phyloP scores from a whole-genome alignment of 768 basidiomycete species.

The Flagelloscypha sp. region DNA sequence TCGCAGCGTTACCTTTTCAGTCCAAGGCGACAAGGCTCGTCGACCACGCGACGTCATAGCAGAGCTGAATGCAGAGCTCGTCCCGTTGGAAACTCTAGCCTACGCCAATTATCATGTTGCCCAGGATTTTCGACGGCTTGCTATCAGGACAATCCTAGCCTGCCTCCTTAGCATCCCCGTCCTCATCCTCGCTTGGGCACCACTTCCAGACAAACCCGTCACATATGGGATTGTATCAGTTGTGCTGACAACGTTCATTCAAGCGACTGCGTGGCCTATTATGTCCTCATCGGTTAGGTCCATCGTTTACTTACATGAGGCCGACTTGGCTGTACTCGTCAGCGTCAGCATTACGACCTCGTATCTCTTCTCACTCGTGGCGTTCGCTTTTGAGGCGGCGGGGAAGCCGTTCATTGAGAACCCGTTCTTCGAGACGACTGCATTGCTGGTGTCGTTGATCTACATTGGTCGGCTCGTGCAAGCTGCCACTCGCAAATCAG shows the following conservation, averaged over 20 bases:
- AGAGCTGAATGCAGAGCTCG: slow-evolving; percentile 13
- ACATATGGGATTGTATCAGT: slow-evolving; percentile 29
- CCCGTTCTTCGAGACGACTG: slow-evolving; percentile 35
- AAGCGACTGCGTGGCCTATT: slow-evolving; percentile 27
- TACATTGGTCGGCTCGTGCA: slow-evolving; percentile 30
- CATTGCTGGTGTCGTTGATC: slow-evolving; percentile 34
- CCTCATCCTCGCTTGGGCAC: slow-evolving; percentile 34
- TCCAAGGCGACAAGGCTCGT: slow-evolving; percentile 5
- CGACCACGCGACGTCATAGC: slow-evolving; percentile 25
- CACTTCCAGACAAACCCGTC: slow-evolving; percentile 21
- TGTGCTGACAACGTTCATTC: slow-evolving; percentile 30
- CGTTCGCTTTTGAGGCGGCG: slow-evolving; percentile 24
- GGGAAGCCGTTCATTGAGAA: slow-evolving; percentile 22
- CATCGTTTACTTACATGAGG: slow-evolving; percentile 24
- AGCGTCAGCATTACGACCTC: slow-evolving; percentile 30
- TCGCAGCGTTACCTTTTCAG: slow-evolving; percentile 7
- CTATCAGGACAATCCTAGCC: slow-evolving; percentile 22
- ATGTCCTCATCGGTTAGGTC: slow-evolving; percentile 26
- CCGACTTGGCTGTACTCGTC: slow-evolving; percentile 32
- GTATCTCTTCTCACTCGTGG: slow-evolving; percentile 32
- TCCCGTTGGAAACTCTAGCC: slow-evolving; percentile 18
- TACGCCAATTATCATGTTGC: slow-evolving; percentile 17
- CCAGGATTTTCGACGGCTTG: slow-evolving; percentile 22
- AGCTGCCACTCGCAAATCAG: slow-evolving; percentile 26
- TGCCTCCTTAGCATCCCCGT: slow-evolving; percentile 30